Evolutionary conservation across 2,329 filamentous ascomycete genomes (phyloP), one percentile per base, ranked within the genome.

Genomic region (Blastomyces percursus): DNA sequence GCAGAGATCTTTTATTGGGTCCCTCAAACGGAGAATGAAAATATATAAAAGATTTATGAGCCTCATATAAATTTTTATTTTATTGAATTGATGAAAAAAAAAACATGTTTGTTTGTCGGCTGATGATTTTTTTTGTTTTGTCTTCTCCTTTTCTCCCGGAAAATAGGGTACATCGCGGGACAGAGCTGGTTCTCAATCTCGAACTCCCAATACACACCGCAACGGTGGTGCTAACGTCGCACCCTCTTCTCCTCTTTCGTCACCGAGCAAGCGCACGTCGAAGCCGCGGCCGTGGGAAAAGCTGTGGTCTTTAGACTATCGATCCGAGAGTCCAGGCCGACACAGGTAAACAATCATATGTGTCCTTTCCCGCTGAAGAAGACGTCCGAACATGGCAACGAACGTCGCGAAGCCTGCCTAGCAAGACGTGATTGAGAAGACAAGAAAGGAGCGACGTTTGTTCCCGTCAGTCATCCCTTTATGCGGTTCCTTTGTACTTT

Each of bases 1-100:
- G 77, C 74, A 76, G 74, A 71, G 76, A 78, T 71, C 72, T 76
- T 62, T 73, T 76, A 69, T 72, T 73, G 65, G 76, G 76, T 68
- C 74, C 76, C 65, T 78, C 66, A 50, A 62, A 62, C 61, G 48
- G 62, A 46, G 65, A 61, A 51, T 62, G 46, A 62, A 48, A 59
- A 42, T 19, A 42, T 19, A 44, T 44, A 19, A 11, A 35, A 32
- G 21, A n/a, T 46, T 38, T 27, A 56, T 30, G 38, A 61, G 12
- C 16, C 16, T 61, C 11, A 54, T 42, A 24, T 16, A 59, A 59
- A 48, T n/a, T 46, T 3, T 42, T 9, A 55, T 55, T 27, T 35
- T 21, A 57, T 57, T 27, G 27, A 30, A 35, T 11, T 38, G 9
- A 38, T 38, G 35, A 38, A 3, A 14, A 46, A 24, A 27, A 58